Base-by-base conservation (phyloP, 2,329 filamentous ascomycete species). In the Ciborinia camelliae region DNA sequence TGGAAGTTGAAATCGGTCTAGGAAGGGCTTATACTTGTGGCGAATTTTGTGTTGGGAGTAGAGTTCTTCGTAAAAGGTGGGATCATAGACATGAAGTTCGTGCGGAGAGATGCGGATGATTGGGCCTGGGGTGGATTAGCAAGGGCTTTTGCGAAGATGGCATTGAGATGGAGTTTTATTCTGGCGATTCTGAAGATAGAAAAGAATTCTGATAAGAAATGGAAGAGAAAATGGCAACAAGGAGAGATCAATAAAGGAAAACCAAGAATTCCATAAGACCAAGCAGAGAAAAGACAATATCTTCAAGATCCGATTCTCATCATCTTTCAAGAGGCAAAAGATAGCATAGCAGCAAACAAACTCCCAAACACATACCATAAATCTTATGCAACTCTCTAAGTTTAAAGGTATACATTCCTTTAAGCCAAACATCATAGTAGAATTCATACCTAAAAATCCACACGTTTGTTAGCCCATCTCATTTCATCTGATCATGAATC, bases 41-140 rank as follows among this genome's bases (percentile, higher is more conserved):
- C 67, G 58, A 28, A 62, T 58, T 58, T 68, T 50, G 18, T 65
- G 32, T n/a, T 57, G 54, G 7, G 65, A 64, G 43, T 72, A 71
- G 1, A 72, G 43, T 37, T 65, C 60, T n/a, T 72, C 70, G 45
- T 70, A 72, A 63, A 67, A 71, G 8, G 68, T 62, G 4, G 70
- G 30, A n/a, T 61, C 62, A 26, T 41, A 26, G 65, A 39, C 69
- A 68, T 47, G 70, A 37, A 61, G 70, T 68, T 39, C 65, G 50
- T 37, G 23, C 3, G 69, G 68, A 39, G 55, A 69, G 58, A 70
- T 70, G 2, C 69, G 65, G 39, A 71, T 66, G n/a, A 70, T 68
- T 45, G 69, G 69, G 1, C 68, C 65, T 63, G 18, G 37, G 32
- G 18, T 2, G 28, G 18, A n/a, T 57, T 23, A 55, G 53, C 28